Evolutionary conservation across 768 basidiomycete species (phyloP), one percentile per base, ranked within the genome.

Genomic region (Pulveroboletus sp.): DNA sequence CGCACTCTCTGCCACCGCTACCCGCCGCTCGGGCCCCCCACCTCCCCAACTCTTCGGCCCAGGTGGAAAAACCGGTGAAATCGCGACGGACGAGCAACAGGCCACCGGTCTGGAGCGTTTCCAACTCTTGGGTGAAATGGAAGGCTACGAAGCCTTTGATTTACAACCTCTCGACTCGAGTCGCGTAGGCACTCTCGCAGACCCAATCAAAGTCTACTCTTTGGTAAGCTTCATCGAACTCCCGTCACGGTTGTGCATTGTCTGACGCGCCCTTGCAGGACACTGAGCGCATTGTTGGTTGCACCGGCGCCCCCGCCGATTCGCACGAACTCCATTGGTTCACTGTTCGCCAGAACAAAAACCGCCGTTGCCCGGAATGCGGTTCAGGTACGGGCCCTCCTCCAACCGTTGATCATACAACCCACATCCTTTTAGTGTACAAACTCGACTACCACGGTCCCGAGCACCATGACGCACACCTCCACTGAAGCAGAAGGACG

Each of bases 31-130:
- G 6, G 84, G 72, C 31, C 69, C 83, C 29, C 75, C 79, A 14
- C 73, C 83, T 50, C 86, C 89, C 42, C 73, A 78, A 47, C 71
- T 92, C 56, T 85, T 74, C 56, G 89, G 90, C 55, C 63, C 78
- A 43, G 90, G 90, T 65, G 80, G 78, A 62, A 83, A 86, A 65
- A 49, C 80, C 26, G 86, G 89, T 44, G 77, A 82, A 59, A 81
- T 92, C 56, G 85, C 93, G 45, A 88, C 87, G 51, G 89, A 92
- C 71, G 76, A 85, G 56, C 81, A 89, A 56, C 95, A 99, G 72
- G 82, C 94, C 14, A 99, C 95, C 59, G 95, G 95, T 82, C 76
- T 97, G 47, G 94, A 97, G 71, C 91, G 95, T 71, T 82, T 96
- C 64, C 91, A 99, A 72, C 74, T 96, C 42, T 73, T 97, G 45